Percentiles rank a stretch among this genome's conserved stretches.
These are phyloP conservation scores for Ascomycota sp. DNA, from an alignment of 2,329 filamentous ascomycete species.

Conservation along the genomic window DNA sequence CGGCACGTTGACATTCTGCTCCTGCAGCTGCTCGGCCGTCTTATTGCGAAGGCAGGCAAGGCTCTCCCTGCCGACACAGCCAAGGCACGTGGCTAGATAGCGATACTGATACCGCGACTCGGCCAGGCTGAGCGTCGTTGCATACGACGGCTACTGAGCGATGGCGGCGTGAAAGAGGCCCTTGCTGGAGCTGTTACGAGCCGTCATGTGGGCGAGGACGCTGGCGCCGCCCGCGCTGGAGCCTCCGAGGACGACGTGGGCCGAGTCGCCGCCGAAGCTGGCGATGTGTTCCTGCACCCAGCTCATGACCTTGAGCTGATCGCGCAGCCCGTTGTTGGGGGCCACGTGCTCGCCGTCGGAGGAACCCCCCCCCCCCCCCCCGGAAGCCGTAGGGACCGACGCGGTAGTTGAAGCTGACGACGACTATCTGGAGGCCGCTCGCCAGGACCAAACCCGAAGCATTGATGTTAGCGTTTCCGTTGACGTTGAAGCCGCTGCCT, in stretches of 20 bases:
- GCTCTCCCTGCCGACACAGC: slow-evolving; percentile 17
- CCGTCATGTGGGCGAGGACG: slow-evolving; percentile 41
- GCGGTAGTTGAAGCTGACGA: slow-evolving; percentile 58
- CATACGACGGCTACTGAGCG: slow-evolving; percentile 31
- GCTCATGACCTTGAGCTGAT: slow-evolving; percentile 46
- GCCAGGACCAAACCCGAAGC: slow-evolving; percentile 35
- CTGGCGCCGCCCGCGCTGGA: slow-evolving; percentile 47
- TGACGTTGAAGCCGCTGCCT: slow-evolving; percentile 38
- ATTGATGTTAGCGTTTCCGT: slow-evolving; percentile 31
- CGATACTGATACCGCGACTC: slow-evolving; percentile 32
- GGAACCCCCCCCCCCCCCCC: slow-evolving; percentile 11
- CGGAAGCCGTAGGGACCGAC: slow-evolving; percentile 58
- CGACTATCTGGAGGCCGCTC: slow-evolving; percentile 39
- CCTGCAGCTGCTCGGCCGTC: slow-evolving; percentile 19
- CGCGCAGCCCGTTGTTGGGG: slow-evolving; percentile 48
- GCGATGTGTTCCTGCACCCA: slow-evolving; percentile 50
- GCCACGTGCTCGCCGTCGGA: slow-evolving; percentile 31
- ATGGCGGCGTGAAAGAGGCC: slow-evolving; percentile 29
- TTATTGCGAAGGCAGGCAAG: slow-evolving; percentile 25
- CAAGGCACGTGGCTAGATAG: slow-evolving; percentile 21
- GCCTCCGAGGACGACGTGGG: slow-evolving; percentile 48
- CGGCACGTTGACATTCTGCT: slow-evolving; percentile 19
- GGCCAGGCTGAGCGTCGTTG: slow-evolving; percentile 21
- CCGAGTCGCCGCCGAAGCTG: slow-evolving; percentile 48
- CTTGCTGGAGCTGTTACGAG: slow-evolving; percentile 26